Conservation (phyloP, 2,329 filamentous ascomycete genomes). For the Penicillium sp. region DNA sequence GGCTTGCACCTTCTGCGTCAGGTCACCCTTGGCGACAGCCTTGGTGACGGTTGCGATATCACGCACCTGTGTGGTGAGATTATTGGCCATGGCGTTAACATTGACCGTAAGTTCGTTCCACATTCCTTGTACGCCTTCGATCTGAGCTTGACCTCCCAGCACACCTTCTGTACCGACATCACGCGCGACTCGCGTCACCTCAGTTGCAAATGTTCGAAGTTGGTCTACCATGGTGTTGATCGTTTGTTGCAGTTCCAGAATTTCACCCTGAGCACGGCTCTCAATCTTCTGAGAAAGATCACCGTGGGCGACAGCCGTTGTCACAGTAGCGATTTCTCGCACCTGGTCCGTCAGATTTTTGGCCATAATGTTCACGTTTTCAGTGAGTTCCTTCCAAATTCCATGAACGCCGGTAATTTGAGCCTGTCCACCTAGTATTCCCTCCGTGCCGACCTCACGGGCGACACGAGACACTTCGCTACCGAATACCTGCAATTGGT, state of each 20-base stretch:
- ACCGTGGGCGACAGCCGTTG: constrained; percentile 78
- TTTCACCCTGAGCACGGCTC: constrained; percentile 76
- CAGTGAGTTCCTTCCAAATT: constrained; percentile 95
- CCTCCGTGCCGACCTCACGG: constrained; percentile 93
- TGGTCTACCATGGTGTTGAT: constrained; percentile 92
- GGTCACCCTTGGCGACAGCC: constrained; percentile 74
- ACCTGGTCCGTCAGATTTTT: constrained; percentile 82
- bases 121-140: constrained; percentile 82
- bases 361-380: constrained; percentile 84
- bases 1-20: constrained; percentile 95
- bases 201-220: constrained; percentile 77
- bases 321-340: constrained; percentile 81
- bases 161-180: constrained; percentile 85
- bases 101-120: constrained; percentile 87
- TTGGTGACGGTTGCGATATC: constrained; percentile 84
- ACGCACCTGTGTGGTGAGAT: constrained; percentile 83
- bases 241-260: constrained; percentile 78
- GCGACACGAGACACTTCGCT: constrained; percentile 94
- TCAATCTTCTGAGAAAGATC: constrained; percentile 84
- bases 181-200: constrained; percentile 78
- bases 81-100: constrained; percentile 85
- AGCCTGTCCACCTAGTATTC: constrained; percentile 88
- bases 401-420: constrained; percentile 92
- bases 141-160: constrained; percentile 77
- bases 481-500: constrained; percentile 93